Evolutionary conservation across 108 stramenopile species (phyloP).

Genomic region (Craspedostauros australis): DNA sequence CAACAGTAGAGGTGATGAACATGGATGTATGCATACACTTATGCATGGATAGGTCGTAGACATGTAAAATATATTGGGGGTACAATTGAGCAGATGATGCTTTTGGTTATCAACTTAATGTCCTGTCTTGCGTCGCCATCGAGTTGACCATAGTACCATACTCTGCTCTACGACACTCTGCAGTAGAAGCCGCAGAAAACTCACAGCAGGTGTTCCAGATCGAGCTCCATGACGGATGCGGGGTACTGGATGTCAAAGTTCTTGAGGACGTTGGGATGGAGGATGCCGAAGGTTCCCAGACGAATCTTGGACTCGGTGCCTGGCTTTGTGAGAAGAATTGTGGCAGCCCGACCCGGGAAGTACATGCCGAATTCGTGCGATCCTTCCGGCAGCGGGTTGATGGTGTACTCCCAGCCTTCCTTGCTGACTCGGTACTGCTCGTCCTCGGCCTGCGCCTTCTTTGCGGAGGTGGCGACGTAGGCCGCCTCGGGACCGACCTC

Average conservation of each 20-base stretch:
- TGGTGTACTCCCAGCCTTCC: constrained; percentile 82
- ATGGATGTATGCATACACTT: too few relatives aligned
- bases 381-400: constrained; percentile 42
- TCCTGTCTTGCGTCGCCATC: too few relatives aligned
- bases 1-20: too few relatives aligned
- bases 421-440: constrained; percentile 65
- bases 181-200: too few relatives aligned
- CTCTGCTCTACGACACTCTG: too few relatives aligned
- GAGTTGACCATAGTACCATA: too few relatives aligned
- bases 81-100: too few relatives aligned
- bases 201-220: constrained; percentile 89
- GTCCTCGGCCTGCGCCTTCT: constrained; percentile 48
- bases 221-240: constrained; percentile 83
- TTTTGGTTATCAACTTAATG: too few relatives aligned
- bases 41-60: too few relatives aligned
- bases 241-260: constrained; percentile 93
- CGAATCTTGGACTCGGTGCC: constrained; percentile 27
- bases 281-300: constrained; percentile 93
- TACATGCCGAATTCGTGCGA: constrained; percentile 58
- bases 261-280: constrained; percentile 93
- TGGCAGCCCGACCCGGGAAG: constrained; percentile 95
- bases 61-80: too few relatives aligned
- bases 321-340: constrained; percentile 76
- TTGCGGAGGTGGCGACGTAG: constrained; percentile 61
- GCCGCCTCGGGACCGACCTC: constrained; percentile 82